Conservation (phyloP, 495 filamentous ascomycete species). For the Choiromyces venosus region DNA sequence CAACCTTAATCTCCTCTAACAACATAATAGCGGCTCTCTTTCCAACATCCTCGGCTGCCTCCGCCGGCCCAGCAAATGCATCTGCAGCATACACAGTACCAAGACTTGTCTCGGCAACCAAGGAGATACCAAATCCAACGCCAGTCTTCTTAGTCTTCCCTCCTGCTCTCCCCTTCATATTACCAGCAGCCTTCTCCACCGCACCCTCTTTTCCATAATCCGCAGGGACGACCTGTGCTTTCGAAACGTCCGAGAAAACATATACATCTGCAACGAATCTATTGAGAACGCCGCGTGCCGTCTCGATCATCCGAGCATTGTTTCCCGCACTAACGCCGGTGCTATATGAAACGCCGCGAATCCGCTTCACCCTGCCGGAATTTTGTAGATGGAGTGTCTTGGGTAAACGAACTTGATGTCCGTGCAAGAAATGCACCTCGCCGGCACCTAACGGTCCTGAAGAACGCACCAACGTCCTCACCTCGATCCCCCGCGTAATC, state of each 20-base stretch:
- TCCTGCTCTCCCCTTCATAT: constrained; percentile 51
- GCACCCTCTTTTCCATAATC: constrained; percentile 66
- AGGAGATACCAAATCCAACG: constrained; percentile 80
- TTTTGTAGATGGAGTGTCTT: constrained; percentile 88
- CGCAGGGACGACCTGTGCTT: constrained; percentile 47
- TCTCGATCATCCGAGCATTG: constrained; percentile 91
- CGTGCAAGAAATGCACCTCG: constrained; percentile 68
- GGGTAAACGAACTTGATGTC: constrained; percentile 81
- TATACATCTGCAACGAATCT: constrained; percentile 80
- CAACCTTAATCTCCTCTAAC: constrained; percentile 71
- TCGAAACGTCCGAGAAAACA: constrained; percentile 67
- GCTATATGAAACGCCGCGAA: constrained; percentile 88
- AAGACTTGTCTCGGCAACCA: constrained; percentile 86
- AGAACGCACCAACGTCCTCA: constrained; percentile 72
- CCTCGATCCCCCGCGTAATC: constrained; percentile 75
- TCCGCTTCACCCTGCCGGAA: constrained; percentile 77
- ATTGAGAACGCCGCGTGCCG: constrained; percentile 81
- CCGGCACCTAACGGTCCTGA: constrained; percentile 90
- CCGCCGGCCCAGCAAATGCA: constrained; percentile 69
- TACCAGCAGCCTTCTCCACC: constrained; percentile 53
- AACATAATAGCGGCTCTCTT: constrained; percentile 82
- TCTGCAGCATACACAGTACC: constrained; percentile 82
- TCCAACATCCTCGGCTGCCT: constrained; percentile 86
- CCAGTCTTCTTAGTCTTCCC: constrained; percentile 61
- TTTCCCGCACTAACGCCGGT: constrained; percentile 84